Evolutionary conservation across 768 basidiomycete species (phyloP).

Genomic region (Mycena alexandri): DNA sequence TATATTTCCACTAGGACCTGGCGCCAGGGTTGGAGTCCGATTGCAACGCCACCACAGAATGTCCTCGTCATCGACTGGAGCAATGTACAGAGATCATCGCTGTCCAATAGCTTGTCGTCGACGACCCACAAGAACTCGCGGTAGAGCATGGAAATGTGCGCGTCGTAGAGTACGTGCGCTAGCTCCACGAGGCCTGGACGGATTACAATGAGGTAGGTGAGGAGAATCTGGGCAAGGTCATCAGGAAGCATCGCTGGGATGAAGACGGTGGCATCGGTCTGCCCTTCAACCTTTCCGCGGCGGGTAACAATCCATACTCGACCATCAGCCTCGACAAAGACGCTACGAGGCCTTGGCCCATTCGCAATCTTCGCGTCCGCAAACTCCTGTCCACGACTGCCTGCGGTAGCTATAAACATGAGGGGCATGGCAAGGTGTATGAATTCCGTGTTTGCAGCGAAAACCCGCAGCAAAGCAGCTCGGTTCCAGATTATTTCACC

Average conservation of each 20-base stretch:
- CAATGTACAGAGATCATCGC: background rate
- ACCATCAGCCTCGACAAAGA: background rate
- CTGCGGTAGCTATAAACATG: background rate
- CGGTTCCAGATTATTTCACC: too few relatives aligned
- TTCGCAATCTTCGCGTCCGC: background rate
- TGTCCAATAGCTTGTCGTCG: background rate
- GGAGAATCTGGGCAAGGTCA: background rate
- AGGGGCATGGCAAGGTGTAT: too few relatives aligned
- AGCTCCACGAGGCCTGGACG: background rate
- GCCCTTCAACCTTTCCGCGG: background rate
- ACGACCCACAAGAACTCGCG: background rate
- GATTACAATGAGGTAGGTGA: conserved; percentile 1
- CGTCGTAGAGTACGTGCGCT: background rate
- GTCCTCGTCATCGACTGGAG: background rate
- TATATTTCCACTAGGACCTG: background rate
- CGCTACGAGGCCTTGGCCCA: background rate
- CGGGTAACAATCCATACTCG: background rate
- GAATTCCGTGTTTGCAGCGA: too few relatives aligned
- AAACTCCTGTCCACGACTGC: conserved; percentile 4
- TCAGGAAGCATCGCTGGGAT: conserved; percentile 3
- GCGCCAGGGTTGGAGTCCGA: background rate
- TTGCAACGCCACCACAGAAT: background rate
- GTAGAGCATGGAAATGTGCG: background rate
- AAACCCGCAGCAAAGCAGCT: too few relatives aligned
- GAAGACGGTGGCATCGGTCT: background rate